Base-by-base conservation (phyloP, 2,329 filamentous ascomycete genomes). In the Mollisiaceae sp. region DNA sequence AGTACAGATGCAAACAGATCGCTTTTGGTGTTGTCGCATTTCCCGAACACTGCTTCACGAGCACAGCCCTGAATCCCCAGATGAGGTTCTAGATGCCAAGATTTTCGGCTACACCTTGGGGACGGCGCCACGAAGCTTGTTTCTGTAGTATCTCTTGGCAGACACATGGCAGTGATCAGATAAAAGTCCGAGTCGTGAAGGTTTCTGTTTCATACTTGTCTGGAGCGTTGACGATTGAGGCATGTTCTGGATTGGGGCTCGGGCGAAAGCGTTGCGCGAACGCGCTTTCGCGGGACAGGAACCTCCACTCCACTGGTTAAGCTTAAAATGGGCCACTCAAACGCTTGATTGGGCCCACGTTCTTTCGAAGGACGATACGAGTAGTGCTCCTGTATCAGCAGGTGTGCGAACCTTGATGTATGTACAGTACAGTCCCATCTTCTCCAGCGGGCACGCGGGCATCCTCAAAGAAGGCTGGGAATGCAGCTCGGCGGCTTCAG, bases 71-170 rank as follows among this genome's bases (percentile, higher is more conserved):
- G 12, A 18, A 18, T 2, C 38, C 38, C 38, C 38, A 41, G 38
- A 41, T 41, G 38, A 41, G 11, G 38, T 45, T 8, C 2, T 6
- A 22, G n/a, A 11, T 50, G 45, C 45, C 45, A 50, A 50, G 45
- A n/a, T 22, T 9, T 50, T 24, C 45, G 45, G 45, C 45, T 41
- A 41, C 38, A 41, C 2, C 12, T 18, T 9, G n/a, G n/a, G 45
- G 8, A 45, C n/a, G 43, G 45, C 45, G 45, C 45, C 45, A 50
- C 45, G 45, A 50, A 50, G 45, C 45, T 50, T 50, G 45, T 50
- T 50, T 50, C 45, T 50, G 45, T 24, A 45, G 43, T 9, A 2
- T 45, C n/a, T 45, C 43, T 45, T 45, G 43, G 43, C 43, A 45
- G 43, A 45, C 43, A 45, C 43, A 45, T 45, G 43, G 43, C 18